Percentiles rank a stretch among this genome's conserved stretches.
Conservation (phyloP, 371 early-diverging fungal genomes). For the Circinella umbellata region DNA sequence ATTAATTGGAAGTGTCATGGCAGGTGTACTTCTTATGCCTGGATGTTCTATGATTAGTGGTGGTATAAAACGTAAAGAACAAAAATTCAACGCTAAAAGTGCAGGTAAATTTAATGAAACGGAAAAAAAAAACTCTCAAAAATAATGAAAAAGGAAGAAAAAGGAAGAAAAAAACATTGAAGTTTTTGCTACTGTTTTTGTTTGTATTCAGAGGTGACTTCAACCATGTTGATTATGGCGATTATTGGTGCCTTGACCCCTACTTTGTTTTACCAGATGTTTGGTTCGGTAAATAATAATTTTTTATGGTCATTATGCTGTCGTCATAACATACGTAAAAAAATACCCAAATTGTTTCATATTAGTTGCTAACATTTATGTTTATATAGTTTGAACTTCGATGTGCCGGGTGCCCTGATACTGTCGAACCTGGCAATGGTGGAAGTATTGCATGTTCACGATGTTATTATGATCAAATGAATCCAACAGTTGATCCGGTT, state of each 20-base stretch:
- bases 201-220: constrained; percentile 74
- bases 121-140: neutral
- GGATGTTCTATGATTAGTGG: constrained; percentile 95
- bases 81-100: constrained; percentile 92
- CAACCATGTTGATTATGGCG: constrained; percentile 93
- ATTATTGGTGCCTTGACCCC: constrained; percentile 94
- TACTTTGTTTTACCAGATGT: constrained; percentile 91
- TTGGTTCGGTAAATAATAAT: constrained; percentile 66
- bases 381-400: constrained; percentile 59
- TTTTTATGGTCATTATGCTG: constrained; percentile 11
- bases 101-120: constrained; percentile 61
- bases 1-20: constrained; percentile 90
- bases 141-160: neutral
- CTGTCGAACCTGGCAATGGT: constrained; percentile 26
- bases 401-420: constrained; percentile 59
- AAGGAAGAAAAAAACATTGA: neutral
- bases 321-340: neutral
- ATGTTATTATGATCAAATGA: constrained; percentile 70
- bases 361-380: neutral
- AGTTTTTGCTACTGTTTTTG: neutral
- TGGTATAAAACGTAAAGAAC: constrained; percentile 89
- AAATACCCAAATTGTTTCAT: constrained; percentile 5
- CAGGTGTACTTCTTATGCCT: constrained; percentile 89
- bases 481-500: constrained; percentile 82
- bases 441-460: constrained; percentile 54